Evolutionary conservation across 1,139 yeast species (phyloP).

Genomic region (Blastobotrys serpentis): DNA sequence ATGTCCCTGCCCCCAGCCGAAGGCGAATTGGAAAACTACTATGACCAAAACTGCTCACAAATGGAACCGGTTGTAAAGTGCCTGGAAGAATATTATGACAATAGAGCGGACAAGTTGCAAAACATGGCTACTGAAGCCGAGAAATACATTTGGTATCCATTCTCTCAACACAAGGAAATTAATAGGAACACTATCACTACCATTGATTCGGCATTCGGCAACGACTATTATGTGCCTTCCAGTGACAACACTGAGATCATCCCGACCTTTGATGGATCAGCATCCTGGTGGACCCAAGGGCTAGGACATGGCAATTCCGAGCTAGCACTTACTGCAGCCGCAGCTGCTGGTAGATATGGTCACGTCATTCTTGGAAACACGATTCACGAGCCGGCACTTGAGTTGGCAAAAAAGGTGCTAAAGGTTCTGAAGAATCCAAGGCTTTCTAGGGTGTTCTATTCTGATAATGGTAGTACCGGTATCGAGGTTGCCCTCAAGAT

Average conservation of each 20-base stretch:
- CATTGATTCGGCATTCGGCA: slow-evolving; percentile 31
- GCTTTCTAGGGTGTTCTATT: slow-evolving; percentile 29
- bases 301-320: slow-evolving; percentile 33
- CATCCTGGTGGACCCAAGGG: slow-evolving; percentile 38
- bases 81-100: not conserved
- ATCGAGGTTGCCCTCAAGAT: slow-evolving; percentile 35
- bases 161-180: slow-evolving; percentile 32
- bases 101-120: slow-evolving; percentile 15
- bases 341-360: slow-evolving; percentile 35
- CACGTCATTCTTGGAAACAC: slow-evolving; percentile 34
- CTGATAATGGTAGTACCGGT: slow-evolving; percentile 35
- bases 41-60: not conserved
- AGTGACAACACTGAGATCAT: slow-evolving; percentile 11
- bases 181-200: slow-evolving; percentile 25
- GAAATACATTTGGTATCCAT: slow-evolving; percentile 33
- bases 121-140: slow-evolving; percentile 27
- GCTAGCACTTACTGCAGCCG: slow-evolving; percentile 31
- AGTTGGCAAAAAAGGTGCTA: slow-evolving; percentile 28
- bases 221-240: not conserved
- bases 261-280: slow-evolving; percentile 33
- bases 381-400: slow-evolving; percentile 32
- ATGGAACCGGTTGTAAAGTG: not conserved
- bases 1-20: not conserved
- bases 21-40: slow-evolving; percentile 7
- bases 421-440: slow-evolving; percentile 24